phyloP scores from a whole-genome alignment of 2,329 filamentous ascomycete species.

The Curvularia verruculosa region DNA sequence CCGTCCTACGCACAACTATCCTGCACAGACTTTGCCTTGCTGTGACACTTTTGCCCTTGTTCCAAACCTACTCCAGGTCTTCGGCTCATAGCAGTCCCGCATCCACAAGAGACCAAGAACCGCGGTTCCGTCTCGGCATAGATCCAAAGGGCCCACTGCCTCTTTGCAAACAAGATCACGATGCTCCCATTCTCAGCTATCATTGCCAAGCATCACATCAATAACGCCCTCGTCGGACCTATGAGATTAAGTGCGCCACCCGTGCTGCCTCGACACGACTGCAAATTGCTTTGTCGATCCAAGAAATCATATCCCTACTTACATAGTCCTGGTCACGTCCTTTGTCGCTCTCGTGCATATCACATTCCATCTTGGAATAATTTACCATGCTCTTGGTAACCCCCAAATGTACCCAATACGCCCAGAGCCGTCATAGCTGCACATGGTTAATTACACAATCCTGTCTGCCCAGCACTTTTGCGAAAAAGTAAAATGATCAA shows the following conservation, averaged over 20 bases:
- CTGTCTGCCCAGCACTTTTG: not conserved
- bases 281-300: not conserved
- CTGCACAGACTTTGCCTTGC: not conserved
- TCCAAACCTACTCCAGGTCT: not conserved
- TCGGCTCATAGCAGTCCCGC: not conserved
- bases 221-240: slow-evolving; percentile 15
- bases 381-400: not conserved
- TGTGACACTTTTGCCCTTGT: not conserved
- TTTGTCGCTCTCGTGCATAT: not conserved
- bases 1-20: not conserved
- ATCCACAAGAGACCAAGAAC: not conserved
- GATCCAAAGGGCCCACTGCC: not conserved
- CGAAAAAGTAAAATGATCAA: not conserved
- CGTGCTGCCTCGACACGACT: slow-evolving; percentile 1
- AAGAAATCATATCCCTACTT: not conserved
- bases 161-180: not conserved
- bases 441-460: not conserved
- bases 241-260: slow-evolving; percentile 7
- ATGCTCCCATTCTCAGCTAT: not conserved
- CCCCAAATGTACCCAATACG: not conserved
- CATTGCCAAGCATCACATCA: slow-evolving; percentile 3
- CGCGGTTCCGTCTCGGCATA: slow-evolving; percentile 6
- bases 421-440: not conserved
- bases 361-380: not conserved
- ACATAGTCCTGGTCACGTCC: not conserved